Percentiles rank a stretch among this genome's conserved stretches.
phyloP scores from a whole-genome alignment of 1,284 basidiomycete species.

The Malassezia psittaci region DNA sequence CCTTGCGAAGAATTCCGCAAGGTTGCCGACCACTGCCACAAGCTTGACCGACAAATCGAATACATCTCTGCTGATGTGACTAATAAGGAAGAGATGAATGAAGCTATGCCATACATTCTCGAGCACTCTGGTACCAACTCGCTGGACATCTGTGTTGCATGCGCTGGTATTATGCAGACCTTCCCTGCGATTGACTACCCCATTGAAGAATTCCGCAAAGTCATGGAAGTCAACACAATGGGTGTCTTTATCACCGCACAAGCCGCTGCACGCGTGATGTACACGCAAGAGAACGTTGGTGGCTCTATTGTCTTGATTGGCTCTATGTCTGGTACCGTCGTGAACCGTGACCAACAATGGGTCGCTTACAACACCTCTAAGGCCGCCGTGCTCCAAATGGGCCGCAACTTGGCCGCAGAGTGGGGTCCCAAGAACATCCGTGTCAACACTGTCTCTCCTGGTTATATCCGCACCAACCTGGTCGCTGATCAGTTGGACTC shows the following conservation, averaged over 20 bases:
- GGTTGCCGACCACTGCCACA: slow-evolving; percentile 48
- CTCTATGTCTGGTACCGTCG: slow-evolving; percentile 75
- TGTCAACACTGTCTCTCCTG: slow-evolving; percentile 44
- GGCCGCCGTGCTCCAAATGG: slow-evolving; percentile 70
- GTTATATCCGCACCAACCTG: slow-evolving; percentile 56
- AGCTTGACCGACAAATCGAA: slow-evolving; percentile 58
- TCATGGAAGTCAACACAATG: slow-evolving; percentile 60
- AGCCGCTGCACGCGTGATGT: slow-evolving; percentile 66
- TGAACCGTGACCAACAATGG: slow-evolving; percentile 64
- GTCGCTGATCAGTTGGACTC: slow-evolving; percentile 64
- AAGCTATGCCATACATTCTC: slow-evolving; percentile 43
- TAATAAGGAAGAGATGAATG: slow-evolving; percentile 52
- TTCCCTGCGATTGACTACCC: slow-evolving; percentile 62
- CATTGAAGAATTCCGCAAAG: slow-evolving; percentile 60
- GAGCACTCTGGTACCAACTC: slow-evolving; percentile 50
- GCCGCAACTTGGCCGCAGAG: slow-evolving; percentile 71
- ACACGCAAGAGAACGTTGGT: slow-evolving; percentile 56
- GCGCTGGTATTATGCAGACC: slow-evolving; percentile 63
- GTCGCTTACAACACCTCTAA: slow-evolving; percentile 71
- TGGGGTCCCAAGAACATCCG: slow-evolving; percentile 59
- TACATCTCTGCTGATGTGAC: slow-evolving; percentile 51
- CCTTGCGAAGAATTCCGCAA: slow-evolving; percentile 61
- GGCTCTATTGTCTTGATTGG: slow-evolving; percentile 74
- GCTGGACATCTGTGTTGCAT: slow-evolving; percentile 65
- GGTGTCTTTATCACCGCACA: slow-evolving; percentile 70